Evolutionary conservation across 371 early-diverging fungal genomes (phyloP), one percentile per base, ranked within the genome.

Genomic region (Mortierella sp.): DNA sequence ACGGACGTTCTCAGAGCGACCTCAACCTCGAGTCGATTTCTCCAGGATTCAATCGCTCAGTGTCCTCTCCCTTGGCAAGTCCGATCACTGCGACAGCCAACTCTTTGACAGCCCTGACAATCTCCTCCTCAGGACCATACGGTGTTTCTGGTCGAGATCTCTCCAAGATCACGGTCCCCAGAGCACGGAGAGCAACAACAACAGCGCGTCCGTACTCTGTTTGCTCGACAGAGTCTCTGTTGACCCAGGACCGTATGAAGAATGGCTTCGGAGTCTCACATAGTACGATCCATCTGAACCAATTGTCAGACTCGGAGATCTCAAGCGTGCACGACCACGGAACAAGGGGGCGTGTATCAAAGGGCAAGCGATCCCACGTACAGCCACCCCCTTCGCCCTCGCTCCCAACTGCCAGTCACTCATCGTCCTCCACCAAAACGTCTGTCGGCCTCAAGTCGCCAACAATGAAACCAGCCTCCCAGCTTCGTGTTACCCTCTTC

Each of bases 41-140:
- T 3, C 70, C 79, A 11, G 72, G 68, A 14, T 54, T 72, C 54
- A 70, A 70, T 27, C 60, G 49, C 43, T 56, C 74, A 0, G 73
- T 82, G 29, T 79, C 87, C 5, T 75, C 80, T 0, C 86, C 86
- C 3, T 48, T 86, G 56, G 76, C 80, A 1, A 82, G 87, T 55
- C 87, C 87, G 10, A 68, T 86, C 71, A 86, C 83, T 5, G 80
- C 82, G 41, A 82, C 87, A 2, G 78, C 80, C 16, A 75, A 79
- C 44, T 86, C 87, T 0, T 35, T 86, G 51, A 80, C 72, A 6
- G 82, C 87, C 44, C 76, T 86, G 35, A 82, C 80, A 73, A 76
- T 86, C 6, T 82, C 83, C 12, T 49, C 55, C 14, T 72, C 78
- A 8, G 32, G 65, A 5, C 78, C 78, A 0, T 49, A 72, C 29